Evolutionary conservation across 257 asterid species (phyloP).

Genomic region (Cruciata laevipes): DNA sequence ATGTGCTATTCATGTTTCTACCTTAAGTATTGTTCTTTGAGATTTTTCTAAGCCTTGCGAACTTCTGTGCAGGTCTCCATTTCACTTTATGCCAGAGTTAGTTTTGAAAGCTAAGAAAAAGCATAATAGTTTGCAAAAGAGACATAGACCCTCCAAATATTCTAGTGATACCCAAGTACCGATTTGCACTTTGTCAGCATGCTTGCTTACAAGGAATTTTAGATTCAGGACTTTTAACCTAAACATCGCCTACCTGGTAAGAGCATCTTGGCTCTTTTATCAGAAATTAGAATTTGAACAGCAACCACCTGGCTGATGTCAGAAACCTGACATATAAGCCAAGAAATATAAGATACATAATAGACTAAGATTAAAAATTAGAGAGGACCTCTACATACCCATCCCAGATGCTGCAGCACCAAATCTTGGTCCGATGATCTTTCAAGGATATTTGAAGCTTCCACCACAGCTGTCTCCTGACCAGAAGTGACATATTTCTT

Average conservation of each 20-base stretch:
- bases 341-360: slow-evolving; percentile 12
- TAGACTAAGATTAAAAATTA: not conserved
- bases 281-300: slow-evolving; percentile 78
- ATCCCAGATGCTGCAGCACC: slow-evolving; percentile 89
- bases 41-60: not conserved
- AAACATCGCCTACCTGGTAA: slow-evolving; percentile 60
- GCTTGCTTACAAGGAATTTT: not conserved
- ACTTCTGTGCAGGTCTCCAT: not conserved
- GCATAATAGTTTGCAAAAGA: not conserved
- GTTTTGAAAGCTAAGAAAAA: not conserved
- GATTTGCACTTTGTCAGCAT: not conserved
- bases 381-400: slow-evolving; percentile 49
- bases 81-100: not conserved
- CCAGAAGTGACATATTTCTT: slow-evolving; percentile 28
- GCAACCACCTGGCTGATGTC: slow-evolving; percentile 76
- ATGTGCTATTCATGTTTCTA: not conserved
- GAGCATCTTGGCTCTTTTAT: slow-evolving; percentile 50
- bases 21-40: not conserved
- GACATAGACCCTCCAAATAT: not conserved
- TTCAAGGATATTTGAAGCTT: slow-evolving; percentile 82
- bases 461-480: slow-evolving; percentile 59
- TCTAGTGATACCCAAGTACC: not conserved
- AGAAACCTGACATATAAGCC: slow-evolving; percentile 58
- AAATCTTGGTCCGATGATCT: slow-evolving; percentile 82
- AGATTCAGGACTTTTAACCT: not conserved